Evolutionary conservation across 2,329 filamentous ascomycete genomes (phyloP).

Genomic region (Ophiostoma populinum): DNA sequence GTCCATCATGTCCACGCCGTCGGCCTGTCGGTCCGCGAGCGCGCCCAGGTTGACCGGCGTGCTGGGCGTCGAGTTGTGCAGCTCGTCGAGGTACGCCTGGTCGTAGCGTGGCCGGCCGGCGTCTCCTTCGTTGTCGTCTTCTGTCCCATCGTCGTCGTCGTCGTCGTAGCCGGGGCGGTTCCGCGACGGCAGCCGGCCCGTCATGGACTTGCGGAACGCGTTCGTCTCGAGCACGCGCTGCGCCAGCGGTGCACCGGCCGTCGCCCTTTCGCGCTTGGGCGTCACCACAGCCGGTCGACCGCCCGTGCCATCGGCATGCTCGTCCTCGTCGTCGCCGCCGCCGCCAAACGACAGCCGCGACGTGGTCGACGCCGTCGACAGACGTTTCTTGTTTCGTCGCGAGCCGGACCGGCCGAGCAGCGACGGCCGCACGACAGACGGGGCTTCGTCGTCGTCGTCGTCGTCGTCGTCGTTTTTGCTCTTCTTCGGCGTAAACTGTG

Average conservation of each 20-base stretch:
- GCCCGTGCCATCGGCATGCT: constrained; percentile 20
- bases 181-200: constrained; percentile 36
- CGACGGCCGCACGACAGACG: constrained; percentile 31
- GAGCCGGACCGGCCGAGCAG: constrained; percentile 27
- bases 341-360: constrained; percentile 61
- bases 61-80: constrained; percentile 71
- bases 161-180: constrained; percentile 23
- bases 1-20: constrained; percentile 33
- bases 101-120: constrained; percentile 65
- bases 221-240: constrained; percentile 19
- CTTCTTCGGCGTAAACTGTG: background rate
- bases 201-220: constrained; percentile 25
- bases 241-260: constrained; percentile 4
- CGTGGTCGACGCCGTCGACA: constrained; percentile 14
- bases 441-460: constrained; percentile 26
- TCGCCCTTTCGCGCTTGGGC: constrained; percentile 24
- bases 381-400: constrained; percentile 51
- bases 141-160: constrained; percentile 24
- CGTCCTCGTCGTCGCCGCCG: constrained; percentile 30
- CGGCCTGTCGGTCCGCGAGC: no score
- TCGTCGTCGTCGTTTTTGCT: constrained; percentile 13
- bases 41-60: constrained; percentile 56
- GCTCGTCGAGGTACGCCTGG: constrained; percentile 69
- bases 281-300: constrained; percentile 30
- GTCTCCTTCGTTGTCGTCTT: constrained; percentile 22